A percentile compares a stretch with the other conserved stretches of the same genome.
Conservation (phyloP, 768 basidiomycete species). For the Cystofilobasidium macerans region DNA sequence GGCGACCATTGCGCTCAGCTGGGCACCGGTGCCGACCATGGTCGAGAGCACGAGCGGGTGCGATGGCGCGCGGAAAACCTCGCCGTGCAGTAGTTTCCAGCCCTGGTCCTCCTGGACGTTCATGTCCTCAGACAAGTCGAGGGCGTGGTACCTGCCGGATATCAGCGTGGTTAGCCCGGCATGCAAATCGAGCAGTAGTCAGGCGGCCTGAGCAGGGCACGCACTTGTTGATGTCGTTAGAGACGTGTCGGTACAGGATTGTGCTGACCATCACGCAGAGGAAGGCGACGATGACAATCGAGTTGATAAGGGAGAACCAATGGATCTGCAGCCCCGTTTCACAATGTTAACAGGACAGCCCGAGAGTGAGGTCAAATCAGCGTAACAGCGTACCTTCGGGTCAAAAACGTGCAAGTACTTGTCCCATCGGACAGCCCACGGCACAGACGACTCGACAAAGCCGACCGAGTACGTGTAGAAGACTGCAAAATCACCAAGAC, state of each 20-base stretch:
- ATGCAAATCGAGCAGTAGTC: background rate
- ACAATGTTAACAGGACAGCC: background rate
- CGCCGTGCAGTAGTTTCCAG: slow-evolving; percentile 94
- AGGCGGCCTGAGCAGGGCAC: background rate
- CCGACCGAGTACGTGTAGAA: slow-evolving; percentile 78
- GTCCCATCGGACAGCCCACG: slow-evolving; percentile 88
- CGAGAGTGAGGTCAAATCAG: too few species aligned
- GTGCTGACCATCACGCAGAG: slow-evolving; percentile 87
- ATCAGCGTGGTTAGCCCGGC: background rate
- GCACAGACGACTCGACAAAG: slow-evolving; percentile 54
- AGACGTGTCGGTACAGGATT: slow-evolving; percentile 73
- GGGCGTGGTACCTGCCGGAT: background rate
- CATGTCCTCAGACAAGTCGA: slow-evolving; percentile 18
- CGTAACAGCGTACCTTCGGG: slow-evolving; percentile 4
- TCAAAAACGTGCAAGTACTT: slow-evolving; percentile 53
- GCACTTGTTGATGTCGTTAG: slow-evolving; percentile 58
- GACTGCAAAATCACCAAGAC: background rate
- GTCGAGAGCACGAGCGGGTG: slow-evolving; percentile 68
- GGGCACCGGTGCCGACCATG: slow-evolving; percentile 80
- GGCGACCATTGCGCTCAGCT: slow-evolving; percentile 71
- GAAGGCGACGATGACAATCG: slow-evolving; percentile 79
- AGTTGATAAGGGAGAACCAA: slow-evolving; percentile 92
- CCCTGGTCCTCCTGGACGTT: slow-evolving; percentile 69
- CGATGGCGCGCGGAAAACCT: slow-evolving; percentile 78
- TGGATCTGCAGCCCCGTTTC: slow-evolving; percentile 65